Conservation (phyloP, 2,329 filamentous ascomycete species). For the Grosmannia clavigera region DNA sequence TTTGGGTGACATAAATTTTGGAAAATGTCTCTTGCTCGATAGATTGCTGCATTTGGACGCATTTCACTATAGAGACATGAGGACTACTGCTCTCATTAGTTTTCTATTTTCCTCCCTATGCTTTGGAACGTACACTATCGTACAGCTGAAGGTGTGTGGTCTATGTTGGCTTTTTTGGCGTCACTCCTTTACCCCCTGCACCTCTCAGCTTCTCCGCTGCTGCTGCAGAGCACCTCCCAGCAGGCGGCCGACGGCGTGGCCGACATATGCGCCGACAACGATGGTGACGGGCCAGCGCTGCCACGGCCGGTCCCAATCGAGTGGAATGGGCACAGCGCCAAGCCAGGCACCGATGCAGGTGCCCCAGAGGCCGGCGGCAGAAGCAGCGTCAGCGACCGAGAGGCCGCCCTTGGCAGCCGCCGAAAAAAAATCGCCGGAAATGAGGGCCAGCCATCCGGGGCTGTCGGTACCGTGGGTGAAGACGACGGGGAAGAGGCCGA, state of each 20-base stretch:
- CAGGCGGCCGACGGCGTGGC: slow-evolving; percentile 59
- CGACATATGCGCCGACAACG: slow-evolving; percentile 67
- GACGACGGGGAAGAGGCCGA: slow-evolving; percentile 67
- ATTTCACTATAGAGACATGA: background rate
- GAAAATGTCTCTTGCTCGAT: background rate
- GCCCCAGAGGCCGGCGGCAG: slow-evolving; percentile 70
- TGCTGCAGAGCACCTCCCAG: slow-evolving; percentile 32
- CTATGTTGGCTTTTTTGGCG: background rate
- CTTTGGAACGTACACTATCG: background rate
- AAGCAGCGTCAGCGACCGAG: slow-evolving; percentile 47
- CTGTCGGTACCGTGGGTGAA: slow-evolving; percentile 74
- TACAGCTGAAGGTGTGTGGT: background rate
- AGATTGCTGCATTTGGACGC: background rate
- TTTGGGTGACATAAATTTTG: background rate
- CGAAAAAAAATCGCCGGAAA: slow-evolving; percentile 28
- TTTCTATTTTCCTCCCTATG: background rate
- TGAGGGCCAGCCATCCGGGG: slow-evolving; percentile 55
- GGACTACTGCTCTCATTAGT: background rate
- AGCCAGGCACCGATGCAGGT: slow-evolving; percentile 76
- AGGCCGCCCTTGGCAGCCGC: background rate
- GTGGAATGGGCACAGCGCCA: slow-evolving; percentile 84
- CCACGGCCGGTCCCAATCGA: slow-evolving; percentile 99
- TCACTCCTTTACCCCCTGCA: no score
- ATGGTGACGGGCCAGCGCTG: slow-evolving; percentile 96
- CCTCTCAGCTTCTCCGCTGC: background rate